Evolutionary conservation across 345 rosid genomes (phyloP), one percentile per base, ranked within the genome.

Genomic region (Acer negundo): DNA sequence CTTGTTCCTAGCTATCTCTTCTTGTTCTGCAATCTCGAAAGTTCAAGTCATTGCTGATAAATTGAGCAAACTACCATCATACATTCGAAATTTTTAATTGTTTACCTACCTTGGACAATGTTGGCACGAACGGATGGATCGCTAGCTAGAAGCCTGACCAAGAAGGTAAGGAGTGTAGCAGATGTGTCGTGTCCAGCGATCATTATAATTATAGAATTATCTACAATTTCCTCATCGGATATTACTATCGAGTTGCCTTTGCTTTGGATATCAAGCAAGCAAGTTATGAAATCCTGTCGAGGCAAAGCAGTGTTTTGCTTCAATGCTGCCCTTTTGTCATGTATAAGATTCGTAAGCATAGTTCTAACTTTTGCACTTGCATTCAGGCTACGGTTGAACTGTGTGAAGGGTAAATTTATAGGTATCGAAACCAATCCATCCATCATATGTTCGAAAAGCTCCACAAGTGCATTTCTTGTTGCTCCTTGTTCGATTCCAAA

Each of bases 401-500:
- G 19, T 0, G 77, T 84, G 77, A 80, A 81, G 2, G 82, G 84
- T 35, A 83, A 64, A 75, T 81, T 78, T 10, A 87, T 3, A 1
- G 84, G 86, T 19, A 80, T 31, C 0, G 81, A 64, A 40, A 80
- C 8, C 20, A 81, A 2, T 4, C 90, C 90, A 10, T 62, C 49
- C 20, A 80, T 67, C 19, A 78, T 58, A 8, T 75, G 38, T 13
- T 74, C 40, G 46, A 85, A 81, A 22, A 17, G 70, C 7, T 78
- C 12, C 44, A 64, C 53, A 10, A 83, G 77, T 22, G 5, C 22
- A 1, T 80, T 80, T 69, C 62, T 77, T 64, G 9, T 75, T 4
- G 46, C 74, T 40, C 80, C 81, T 69, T 42, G 53, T 38, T 79
- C 82, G 9, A 83, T 23, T 69, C 90, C 84, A 40, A 84, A 69